Evolutionary conservation across 2,329 filamentous ascomycete genomes (phyloP).

Genomic region (Colletotrichum sp.): DNA sequence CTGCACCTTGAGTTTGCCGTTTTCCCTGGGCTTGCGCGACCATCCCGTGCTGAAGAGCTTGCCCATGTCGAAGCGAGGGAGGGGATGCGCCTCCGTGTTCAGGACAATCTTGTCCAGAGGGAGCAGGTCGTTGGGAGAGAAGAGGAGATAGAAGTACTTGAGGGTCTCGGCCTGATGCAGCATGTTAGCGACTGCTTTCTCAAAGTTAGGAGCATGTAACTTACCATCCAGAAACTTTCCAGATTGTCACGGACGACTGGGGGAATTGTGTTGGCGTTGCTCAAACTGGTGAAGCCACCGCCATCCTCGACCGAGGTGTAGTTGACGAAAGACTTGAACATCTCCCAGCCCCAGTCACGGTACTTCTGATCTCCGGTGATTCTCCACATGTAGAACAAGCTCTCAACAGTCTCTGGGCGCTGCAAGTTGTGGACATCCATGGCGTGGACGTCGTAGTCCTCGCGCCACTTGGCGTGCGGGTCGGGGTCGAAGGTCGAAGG

Average conservation of each 20-base stretch:
- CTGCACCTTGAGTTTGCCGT: conserved; percentile 39
- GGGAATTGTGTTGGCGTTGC: conserved; percentile 75
- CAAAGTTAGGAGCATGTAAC: conserved; percentile 33
- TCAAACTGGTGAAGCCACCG: conserved; percentile 82
- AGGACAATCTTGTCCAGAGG: conserved; percentile 88
- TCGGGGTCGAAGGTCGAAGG: conserved; percentile 56
- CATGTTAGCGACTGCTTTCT: background rate
- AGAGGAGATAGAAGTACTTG: conserved; percentile 97
- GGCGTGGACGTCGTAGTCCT: conserved; percentile 81
- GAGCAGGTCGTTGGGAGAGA: conserved; percentile 81
- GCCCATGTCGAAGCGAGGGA: conserved; percentile 86
- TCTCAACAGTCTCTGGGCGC: conserved; percentile 95
- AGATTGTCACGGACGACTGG: conserved; percentile 83
- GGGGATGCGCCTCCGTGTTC: conserved; percentile 93
- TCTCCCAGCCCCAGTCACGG: conserved; percentile 97
- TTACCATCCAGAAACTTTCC: conserved; percentile 97
- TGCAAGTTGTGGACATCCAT: conserved; percentile 93
- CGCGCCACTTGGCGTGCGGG: conserved; percentile 69
- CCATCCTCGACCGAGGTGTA: conserved; percentile 81
- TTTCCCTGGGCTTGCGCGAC: conserved; percentile 70
- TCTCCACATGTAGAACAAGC: conserved; percentile 97
- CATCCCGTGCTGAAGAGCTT: conserved; percentile 82
- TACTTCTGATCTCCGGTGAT: conserved; percentile 92
- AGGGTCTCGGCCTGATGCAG: conserved; percentile 84
- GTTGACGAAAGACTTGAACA: conserved; percentile 91